Evolutionary conservation across 176 grass and related monocot genomes (phyloP).

Genomic region (Oryza officinalis): DNA sequence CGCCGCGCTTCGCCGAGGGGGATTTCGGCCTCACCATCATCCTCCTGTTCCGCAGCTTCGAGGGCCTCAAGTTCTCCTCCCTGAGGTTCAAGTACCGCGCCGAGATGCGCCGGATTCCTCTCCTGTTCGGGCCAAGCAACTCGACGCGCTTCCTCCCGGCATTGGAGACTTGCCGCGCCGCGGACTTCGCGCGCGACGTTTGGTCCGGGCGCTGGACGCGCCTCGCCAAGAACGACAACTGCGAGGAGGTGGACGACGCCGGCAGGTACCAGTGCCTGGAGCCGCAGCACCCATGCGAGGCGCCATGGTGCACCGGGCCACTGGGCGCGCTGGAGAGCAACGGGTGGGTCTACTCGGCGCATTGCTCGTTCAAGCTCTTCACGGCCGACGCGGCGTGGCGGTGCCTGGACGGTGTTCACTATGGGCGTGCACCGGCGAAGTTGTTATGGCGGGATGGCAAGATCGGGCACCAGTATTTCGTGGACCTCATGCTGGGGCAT

Average conservation of each 20-base stretch:
- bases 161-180: too few species aligned
- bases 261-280: too few species aligned
- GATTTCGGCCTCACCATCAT: constrained; percentile 69
- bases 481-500: constrained; percentile 93
- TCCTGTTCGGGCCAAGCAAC: constrained; percentile 45
- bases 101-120: constrained; percentile 56
- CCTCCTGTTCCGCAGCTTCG: constrained; percentile 88
- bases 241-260: too few species aligned
- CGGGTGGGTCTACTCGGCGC: constrained; percentile 97
- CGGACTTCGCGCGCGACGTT: too few species aligned
- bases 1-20: constrained; percentile 54
- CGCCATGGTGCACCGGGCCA: constrained; percentile 80
- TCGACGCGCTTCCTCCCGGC: too few species aligned
- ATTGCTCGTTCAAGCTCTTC: constrained; percentile 90
- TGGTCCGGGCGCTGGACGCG: too few species aligned
- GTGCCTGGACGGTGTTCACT: constrained; percentile 95
- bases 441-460: constrained; percentile 79
- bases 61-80: constrained; percentile 92
- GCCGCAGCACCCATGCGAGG: constrained; percentile 62
- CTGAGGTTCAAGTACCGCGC: constrained; percentile 64
- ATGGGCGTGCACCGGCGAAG: constrained; percentile 74
- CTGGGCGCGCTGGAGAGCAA: constrained; percentile 87
- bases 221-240: too few species aligned
- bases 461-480: constrained; percentile 94
- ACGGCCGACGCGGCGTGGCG: constrained; percentile 61